These are phyloP conservation scores for Suillus placidus DNA, from an alignment of 768 basidiomycete species.

Conservation along the genomic window DNA sequence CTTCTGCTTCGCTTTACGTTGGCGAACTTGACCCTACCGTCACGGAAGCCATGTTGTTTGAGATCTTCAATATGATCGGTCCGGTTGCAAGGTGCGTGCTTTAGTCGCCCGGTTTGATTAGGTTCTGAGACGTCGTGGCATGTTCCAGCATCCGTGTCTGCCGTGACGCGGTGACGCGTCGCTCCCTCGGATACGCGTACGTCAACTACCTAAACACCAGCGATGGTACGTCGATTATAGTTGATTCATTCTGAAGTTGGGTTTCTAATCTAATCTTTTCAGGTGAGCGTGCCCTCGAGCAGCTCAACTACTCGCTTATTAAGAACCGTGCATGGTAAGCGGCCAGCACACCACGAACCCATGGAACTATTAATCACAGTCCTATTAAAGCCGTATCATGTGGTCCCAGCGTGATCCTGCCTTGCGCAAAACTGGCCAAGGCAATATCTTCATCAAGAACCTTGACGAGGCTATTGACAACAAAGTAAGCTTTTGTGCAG, in stretches of 20 bases:
- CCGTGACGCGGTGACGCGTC: constrained; percentile 99
- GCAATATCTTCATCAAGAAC: constrained; percentile 99
- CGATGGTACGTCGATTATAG: constrained; percentile 66
- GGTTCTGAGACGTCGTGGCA: background rate
- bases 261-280: constrained; percentile 15
- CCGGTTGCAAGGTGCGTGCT: constrained; percentile 88
- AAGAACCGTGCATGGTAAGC: constrained; percentile 94
- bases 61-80: constrained; percentile 99
- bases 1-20: constrained; percentile 95
- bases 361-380: constrained; percentile 10
- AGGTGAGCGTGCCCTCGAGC: constrained; percentile 98
- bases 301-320: constrained; percentile 98
- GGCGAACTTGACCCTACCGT: constrained; percentile 98
- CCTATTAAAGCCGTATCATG: constrained; percentile 87
- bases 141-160: constrained; percentile 91
- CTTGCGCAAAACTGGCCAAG: constrained; percentile 98
- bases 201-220: constrained; percentile 97
- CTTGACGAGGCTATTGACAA: constrained; percentile 97
- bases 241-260: background rate
- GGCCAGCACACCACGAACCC: background rate
- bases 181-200: constrained; percentile 99
- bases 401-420: constrained; percentile 99
- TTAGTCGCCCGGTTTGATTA: constrained; percentile 1
- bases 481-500: constrained; percentile 57
- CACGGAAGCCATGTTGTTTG: constrained; percentile 99